Percentiles rank a stretch among this genome's conserved stretches.
Conservation (phyloP, 495 filamentous ascomycete species). For the Cryomyces antarcticus region DNA sequence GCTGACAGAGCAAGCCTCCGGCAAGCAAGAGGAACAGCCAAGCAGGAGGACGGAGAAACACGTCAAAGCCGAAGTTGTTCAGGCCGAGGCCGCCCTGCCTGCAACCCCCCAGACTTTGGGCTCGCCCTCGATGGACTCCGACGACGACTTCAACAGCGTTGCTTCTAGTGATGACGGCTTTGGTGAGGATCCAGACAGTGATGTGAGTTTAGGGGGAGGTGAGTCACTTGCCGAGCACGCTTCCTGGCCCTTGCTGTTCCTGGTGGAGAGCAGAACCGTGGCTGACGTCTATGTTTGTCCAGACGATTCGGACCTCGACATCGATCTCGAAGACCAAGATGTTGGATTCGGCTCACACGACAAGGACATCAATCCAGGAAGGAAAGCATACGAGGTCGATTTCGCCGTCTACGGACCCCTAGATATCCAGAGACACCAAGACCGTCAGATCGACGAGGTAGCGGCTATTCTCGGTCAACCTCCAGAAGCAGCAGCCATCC, state of each 20-base stretch:
- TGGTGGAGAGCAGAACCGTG: constrained; percentile 2
- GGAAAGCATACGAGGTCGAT: constrained; percentile 63
- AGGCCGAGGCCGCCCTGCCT: constrained; percentile 15
- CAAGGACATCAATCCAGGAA: constrained; percentile 53
- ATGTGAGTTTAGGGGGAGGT: constrained; percentile 62
- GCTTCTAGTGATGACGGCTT: constrained; percentile 63
- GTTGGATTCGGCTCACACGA: constrained; percentile 48
- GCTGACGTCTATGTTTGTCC: constrained; percentile 3
- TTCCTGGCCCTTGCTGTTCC: background rate
- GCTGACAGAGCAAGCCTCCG: constrained; percentile 24
- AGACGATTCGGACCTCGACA: constrained; percentile 28
- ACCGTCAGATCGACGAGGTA: constrained; percentile 68
- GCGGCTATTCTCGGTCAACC: constrained; percentile 71
- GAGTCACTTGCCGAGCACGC: constrained; percentile 10
- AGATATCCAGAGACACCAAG: constrained; percentile 68
- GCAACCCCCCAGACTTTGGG: constrained; percentile 41
- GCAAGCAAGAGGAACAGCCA: constrained; percentile 20
- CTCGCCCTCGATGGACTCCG: constrained; percentile 70
- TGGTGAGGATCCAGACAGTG: constrained; percentile 45
- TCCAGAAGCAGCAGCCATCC: constrained; percentile 70
- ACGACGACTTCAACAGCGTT: constrained; percentile 85
- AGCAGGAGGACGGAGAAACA: constrained; percentile 26
- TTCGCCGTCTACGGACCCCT: constrained; percentile 58
- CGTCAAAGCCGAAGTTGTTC: constrained; percentile 6
- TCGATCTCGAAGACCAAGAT: constrained; percentile 39